Conservation (phyloP, 83 land plant species). For the Isoetes engelmannii region DNA sequence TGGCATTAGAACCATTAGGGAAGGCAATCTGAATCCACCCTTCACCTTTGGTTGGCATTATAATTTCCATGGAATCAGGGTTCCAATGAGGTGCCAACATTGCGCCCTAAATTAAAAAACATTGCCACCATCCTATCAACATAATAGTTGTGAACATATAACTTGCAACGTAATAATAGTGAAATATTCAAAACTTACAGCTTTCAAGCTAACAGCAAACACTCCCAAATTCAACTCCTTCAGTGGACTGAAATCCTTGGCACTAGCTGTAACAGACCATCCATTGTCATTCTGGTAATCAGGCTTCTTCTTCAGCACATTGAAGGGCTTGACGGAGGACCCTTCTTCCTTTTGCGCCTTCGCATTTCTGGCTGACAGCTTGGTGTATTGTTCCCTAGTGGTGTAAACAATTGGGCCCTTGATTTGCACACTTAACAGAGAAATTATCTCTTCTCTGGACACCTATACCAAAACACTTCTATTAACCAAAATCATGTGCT, state of each 20-base stretch:
- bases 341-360: slow-evolving; percentile 22
- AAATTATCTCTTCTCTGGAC: neutral
- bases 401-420: slow-evolving; percentile 6
- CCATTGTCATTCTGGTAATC: slow-evolving; percentile 60
- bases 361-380: neutral
- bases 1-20: slow-evolving; percentile 34
- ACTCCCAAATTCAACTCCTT: slow-evolving; percentile 37
- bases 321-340: slow-evolving; percentile 33
- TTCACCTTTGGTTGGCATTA: slow-evolving; percentile 41
- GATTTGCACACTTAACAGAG: slow-evolving; percentile 27
- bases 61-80: slow-evolving; percentile 68
- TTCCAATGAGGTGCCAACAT: slow-evolving; percentile 87
- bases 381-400: neutral
- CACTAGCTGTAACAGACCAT: slow-evolving; percentile 41
- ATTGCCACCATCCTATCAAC: neutral
- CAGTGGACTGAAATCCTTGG: slow-evolving; percentile 29
- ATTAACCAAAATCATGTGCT: too few species aligned
- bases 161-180: neutral
- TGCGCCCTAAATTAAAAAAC: slow-evolving; percentile 44
- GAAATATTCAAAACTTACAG: slow-evolving; percentile 7
- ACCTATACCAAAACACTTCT: neutral
- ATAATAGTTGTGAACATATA: neutral
- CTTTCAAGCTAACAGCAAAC: slow-evolving; percentile 58
- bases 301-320: slow-evolving; percentile 35
- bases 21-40: slow-evolving; percentile 56